Percentiles rank a stretch among this genome's conserved stretches.
Evolutionary conservation across 371 early-diverging fungal species (phyloP).

Genomic region (Mucor circinelloides): DNA sequence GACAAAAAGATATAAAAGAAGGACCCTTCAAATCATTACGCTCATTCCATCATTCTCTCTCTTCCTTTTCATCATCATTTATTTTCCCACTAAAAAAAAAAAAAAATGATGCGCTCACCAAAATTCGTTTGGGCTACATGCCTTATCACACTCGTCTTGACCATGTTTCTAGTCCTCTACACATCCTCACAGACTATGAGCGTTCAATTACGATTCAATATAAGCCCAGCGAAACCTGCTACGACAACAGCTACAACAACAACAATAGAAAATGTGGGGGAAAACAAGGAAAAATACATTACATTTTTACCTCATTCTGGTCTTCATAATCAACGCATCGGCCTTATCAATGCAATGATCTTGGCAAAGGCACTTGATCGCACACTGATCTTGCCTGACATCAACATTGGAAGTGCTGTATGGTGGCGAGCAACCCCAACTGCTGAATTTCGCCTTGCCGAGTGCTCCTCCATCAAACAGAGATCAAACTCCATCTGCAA

Average conservation of each 20-base stretch:
- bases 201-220: conserved; percentile 18
- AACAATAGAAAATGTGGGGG: not conserved
- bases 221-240: not conserved
- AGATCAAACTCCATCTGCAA: conserved; percentile 19
- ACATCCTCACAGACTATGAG: conserved; percentile 23
- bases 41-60: not conserved
- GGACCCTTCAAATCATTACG: not conserved
- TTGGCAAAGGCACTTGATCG: conserved; percentile 59
- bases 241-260: not conserved
- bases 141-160: conserved; percentile 14
- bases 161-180: conserved; percentile 16
- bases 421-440: conserved; percentile 30
- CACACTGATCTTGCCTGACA: conserved; percentile 56
- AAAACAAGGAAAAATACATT: conserved; percentile 39
- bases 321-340: conserved; percentile 60
- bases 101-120: conserved; percentile 19
- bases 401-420: conserved; percentile 41
- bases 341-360: conserved; percentile 57
- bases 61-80: conserved; percentile 1
- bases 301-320: conserved; percentile 66
- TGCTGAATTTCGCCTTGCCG: conserved; percentile 6
- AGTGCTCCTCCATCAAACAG: conserved; percentile 13
- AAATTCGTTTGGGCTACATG: conserved; percentile 26
- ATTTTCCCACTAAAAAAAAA: not conserved
- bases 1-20: conserved; percentile 10